Evolutionary conservation across 306 rosid species (phyloP).

Genomic region (Castanea crenata): DNA sequence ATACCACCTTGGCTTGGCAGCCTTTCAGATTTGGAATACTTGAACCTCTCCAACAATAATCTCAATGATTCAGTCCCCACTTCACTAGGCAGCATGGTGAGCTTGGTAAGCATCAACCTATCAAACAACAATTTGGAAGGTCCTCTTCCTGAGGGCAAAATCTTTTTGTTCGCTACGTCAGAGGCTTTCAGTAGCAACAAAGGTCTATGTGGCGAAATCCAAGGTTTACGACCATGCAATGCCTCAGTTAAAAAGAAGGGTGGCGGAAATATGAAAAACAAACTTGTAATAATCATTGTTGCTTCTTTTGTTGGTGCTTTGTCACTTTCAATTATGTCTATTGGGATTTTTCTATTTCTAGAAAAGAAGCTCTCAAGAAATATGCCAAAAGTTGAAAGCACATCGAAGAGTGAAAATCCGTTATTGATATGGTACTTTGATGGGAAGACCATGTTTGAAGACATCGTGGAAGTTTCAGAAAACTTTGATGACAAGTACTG

Average conservation of each 20-base stretch:
- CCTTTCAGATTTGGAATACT: conserved; percentile 18
- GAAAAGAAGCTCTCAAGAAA: background rate
- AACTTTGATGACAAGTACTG: too few species aligned
- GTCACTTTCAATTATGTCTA: background rate
- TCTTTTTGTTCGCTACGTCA: background rate
- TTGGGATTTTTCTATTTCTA: background rate
- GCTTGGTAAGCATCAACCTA: conserved; percentile 2
- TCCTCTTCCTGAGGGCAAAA: conserved; percentile 23
- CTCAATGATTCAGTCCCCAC: conserved; percentile 27
- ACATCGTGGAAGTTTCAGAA: background rate
- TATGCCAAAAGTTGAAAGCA: background rate
- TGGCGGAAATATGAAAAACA: background rate
- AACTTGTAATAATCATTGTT: background rate
- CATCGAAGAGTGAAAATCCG: background rate
- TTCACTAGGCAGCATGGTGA: background rate
- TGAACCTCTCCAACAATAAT: conserved; percentile 28
- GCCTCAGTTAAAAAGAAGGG: background rate
- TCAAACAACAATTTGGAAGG: conserved; percentile 35
- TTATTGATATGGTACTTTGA: background rate
- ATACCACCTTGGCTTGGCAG: conserved; percentile 19
- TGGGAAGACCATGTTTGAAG: background rate
- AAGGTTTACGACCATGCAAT: conserved; percentile 5
- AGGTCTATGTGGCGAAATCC: conserved; percentile 7
- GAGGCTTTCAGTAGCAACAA: conserved; percentile 21
- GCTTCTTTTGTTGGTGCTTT: background rate